These are phyloP conservation scores for Arctium lappa DNA, from an alignment of 129 eudicot genomes.

Conservation along the genomic window DNA sequence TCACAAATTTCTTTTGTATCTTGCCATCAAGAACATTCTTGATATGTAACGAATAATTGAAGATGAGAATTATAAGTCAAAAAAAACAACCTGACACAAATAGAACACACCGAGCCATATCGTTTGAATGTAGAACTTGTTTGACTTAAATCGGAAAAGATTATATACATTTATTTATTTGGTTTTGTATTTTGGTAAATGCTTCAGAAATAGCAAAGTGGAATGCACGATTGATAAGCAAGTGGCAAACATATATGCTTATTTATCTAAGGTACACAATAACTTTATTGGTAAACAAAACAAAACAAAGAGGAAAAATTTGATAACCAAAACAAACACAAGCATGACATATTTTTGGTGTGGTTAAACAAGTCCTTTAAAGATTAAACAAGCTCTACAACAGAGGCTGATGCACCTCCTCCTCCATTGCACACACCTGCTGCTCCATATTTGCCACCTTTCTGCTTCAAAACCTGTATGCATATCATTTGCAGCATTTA, in stretches of 20 bases:
- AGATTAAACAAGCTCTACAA: slow-evolving; percentile 68
- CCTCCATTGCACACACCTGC: slow-evolving; percentile 98
- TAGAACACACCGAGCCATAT: too few species aligned
- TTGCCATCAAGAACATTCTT: too few species aligned
- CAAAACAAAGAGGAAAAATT: background rate
- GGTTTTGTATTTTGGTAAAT: background rate
- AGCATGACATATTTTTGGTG: slow-evolving; percentile 18
- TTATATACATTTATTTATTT: background rate
- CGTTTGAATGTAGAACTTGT: too few species aligned
- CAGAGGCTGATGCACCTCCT: slow-evolving; percentile 92
- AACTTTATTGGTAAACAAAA: background rate
- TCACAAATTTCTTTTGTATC: too few species aligned
- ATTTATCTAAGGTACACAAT: slow-evolving; percentile 18
- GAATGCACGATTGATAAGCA: background rate
- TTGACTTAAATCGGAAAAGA: too few species aligned
- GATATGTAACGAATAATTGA: too few species aligned
- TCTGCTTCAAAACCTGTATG: slow-evolving; percentile 69
- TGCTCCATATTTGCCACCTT: slow-evolving; percentile 78
- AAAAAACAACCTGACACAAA: too few species aligned
- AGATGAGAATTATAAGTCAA: too few species aligned
- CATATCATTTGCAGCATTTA: background rate
- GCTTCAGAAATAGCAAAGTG: background rate
- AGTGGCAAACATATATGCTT: background rate
- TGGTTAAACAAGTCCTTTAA: background rate
- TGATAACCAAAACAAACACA: slow-evolving; percentile 4